Evolutionary conservation across 495 filamentous ascomycete species (phyloP).

Genomic region (Aspergillus bertholletiae): DNA sequence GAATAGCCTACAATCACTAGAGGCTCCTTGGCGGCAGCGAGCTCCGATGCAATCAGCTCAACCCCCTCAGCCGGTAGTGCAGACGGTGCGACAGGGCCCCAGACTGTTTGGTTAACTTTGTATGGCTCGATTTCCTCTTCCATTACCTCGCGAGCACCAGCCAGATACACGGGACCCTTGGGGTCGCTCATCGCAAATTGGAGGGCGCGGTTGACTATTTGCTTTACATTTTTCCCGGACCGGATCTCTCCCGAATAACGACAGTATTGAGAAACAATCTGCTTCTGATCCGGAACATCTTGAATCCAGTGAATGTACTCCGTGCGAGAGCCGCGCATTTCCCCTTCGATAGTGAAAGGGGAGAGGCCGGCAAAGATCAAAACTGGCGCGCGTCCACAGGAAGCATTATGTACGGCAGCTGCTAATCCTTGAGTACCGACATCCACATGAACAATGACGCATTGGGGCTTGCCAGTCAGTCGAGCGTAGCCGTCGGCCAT

Average conservation of each 20-base stretch:
- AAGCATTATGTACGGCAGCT: constrained; percentile 90
- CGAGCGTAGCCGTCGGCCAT: constrained; percentile 96
- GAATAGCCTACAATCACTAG: constrained; percentile 80
- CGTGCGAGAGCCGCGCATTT: constrained; percentile 80
- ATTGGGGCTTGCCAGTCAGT: constrained; percentile 78
- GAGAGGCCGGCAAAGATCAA: constrained; percentile 88
- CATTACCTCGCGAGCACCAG: constrained; percentile 84
- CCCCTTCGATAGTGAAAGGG: constrained; percentile 87
- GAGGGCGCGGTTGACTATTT: constrained; percentile 87
- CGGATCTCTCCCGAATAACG: constrained; percentile 90
- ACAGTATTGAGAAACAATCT: constrained; percentile 90
- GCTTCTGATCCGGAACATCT: constrained; percentile 91
- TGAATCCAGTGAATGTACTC: constrained; percentile 99
- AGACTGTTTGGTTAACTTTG: constrained; percentile 64
- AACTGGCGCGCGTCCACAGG: constrained; percentile 79
- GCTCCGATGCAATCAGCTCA: constrained; percentile 62
- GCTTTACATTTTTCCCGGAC: constrained; percentile 89
- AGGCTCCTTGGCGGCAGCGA: constrained; percentile 71
- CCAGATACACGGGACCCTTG: constrained; percentile 81
- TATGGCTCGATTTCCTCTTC: constrained; percentile 89
- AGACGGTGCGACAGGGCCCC: constrained; percentile 73
- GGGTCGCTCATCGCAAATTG: constrained; percentile 83
- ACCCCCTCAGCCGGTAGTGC: constrained; percentile 66
- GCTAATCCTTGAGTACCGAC: constrained; percentile 91
- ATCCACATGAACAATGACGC: constrained; percentile 93